Percentiles rank a stretch among this genome's conserved stretches.
Conservation (phyloP, 331 rosid genomes). For the Quercus tomentella region DNA sequence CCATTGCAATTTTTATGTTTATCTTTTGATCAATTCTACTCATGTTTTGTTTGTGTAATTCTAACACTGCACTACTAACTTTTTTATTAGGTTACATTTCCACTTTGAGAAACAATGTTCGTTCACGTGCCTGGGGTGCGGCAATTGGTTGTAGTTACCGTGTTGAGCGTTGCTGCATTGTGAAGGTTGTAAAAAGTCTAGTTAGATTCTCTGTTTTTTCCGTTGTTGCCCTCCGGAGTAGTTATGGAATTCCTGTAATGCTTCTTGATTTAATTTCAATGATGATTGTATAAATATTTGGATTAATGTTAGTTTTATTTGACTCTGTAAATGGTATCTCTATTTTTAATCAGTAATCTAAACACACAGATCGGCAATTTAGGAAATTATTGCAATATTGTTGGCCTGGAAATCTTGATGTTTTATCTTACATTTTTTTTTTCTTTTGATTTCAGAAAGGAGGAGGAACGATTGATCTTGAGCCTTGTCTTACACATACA, state of each 20-base stretch:
- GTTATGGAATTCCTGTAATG: background rate
- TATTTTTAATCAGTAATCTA: background rate
- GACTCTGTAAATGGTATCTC: background rate
- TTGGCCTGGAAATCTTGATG: background rate
- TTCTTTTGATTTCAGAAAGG: conserved; percentile 55
- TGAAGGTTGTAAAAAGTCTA: conserved; percentile 53
- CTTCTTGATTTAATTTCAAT: background rate
- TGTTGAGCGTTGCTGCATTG: conserved; percentile 90
- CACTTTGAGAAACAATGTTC: conserved; percentile 84
- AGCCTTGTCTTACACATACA: conserved; percentile 95
- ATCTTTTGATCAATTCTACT: background rate
- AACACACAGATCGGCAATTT: background rate
- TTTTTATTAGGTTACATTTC: conserved; percentile 73
- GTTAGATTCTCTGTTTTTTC: conserved; percentile 8
- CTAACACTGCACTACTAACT: conserved; percentile 9
- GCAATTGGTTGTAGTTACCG: conserved; percentile 93
- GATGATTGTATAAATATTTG: background rate
- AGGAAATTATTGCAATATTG: no score
- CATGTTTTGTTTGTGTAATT: conserved; percentile 14
- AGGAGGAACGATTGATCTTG: conserved; percentile 91
- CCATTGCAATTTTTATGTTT: background rate
- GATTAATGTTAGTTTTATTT: background rate
- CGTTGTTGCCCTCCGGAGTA: conserved; percentile 1
- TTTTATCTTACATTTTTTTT: background rate
- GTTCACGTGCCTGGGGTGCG: conserved; percentile 99